phyloP scores from a whole-genome alignment of 2,329 filamentous ascomycete genomes.

The Arthroderma sp. region DNA sequence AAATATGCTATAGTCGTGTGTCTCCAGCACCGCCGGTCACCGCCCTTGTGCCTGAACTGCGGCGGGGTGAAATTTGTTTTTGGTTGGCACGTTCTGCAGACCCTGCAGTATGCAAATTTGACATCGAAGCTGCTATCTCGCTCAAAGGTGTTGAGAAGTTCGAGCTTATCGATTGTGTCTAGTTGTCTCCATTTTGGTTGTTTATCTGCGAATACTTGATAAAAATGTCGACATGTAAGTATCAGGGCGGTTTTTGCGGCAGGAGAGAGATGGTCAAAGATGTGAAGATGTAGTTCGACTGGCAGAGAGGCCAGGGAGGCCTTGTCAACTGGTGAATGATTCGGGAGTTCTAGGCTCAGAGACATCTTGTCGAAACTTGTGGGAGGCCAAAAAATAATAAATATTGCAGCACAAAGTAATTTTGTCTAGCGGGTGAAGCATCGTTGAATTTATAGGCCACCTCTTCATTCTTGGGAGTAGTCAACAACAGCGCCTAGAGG shows the following conservation, averaged over 20 bases:
- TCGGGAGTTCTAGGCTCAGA: no score
- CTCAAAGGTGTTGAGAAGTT: conserved; percentile 4
- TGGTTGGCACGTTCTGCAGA: conserved; percentile 3
- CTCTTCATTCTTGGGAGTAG: no score
- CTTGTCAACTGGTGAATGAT: no score
- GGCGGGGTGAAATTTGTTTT: conserved; percentile 1
- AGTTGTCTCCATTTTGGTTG: conserved; percentile 2
- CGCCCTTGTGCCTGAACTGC: not conserved
- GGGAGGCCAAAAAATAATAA: no score
- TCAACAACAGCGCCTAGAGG: no score
- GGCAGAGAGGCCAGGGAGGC: conserved; percentile 3
- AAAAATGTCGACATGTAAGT: conserved; percentile 4
- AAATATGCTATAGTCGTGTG: conserved; percentile 3
- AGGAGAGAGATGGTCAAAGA: conserved; percentile 5
- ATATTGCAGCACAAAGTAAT: no score
- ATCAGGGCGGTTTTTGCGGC: conserved; percentile 1
- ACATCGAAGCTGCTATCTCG: not conserved
- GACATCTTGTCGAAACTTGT: no score
- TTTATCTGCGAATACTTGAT: conserved; percentile 1
- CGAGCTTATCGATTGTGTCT: not conserved
- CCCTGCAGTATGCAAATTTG: conserved; percentile 8
- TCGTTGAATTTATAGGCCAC: no score
- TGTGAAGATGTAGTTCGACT: conserved; percentile 6
- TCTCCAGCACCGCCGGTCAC: conserved; percentile 3
- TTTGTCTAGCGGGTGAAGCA: no score